phyloP scores from a whole-genome alignment of 257 asterid species.

The Scutellaria baicalensis region DNA sequence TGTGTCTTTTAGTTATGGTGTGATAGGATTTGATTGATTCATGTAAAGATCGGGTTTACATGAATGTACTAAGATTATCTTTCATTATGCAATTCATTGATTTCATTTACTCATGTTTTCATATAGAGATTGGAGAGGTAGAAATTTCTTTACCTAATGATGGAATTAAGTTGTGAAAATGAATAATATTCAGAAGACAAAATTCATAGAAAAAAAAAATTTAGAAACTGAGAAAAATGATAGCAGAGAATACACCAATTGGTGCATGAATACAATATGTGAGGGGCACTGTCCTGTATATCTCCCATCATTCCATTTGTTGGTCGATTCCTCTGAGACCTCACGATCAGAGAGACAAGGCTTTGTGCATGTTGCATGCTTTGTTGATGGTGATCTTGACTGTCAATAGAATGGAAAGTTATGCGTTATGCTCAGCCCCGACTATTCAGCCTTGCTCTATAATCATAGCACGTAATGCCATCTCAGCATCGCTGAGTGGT shows the following conservation, averaged over 20 bases:
- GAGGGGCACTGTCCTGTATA: too few relatives aligned
- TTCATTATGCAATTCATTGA: background rate
- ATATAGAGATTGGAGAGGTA: background rate
- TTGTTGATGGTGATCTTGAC: background rate
- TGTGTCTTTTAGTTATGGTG: background rate
- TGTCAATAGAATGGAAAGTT: background rate
- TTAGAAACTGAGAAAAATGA: background rate
- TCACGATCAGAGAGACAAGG: background rate
- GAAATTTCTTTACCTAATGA: background rate
- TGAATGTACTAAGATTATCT: constrained; percentile 1
- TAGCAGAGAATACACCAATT: background rate
- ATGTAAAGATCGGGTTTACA: constrained; percentile 26
- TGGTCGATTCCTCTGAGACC: background rate
- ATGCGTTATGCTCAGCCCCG: background rate
- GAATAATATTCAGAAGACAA: background rate
- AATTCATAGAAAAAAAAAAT: background rate
- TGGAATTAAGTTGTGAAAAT: background rate
- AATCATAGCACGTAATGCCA: constrained; percentile 48
- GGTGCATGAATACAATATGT: background rate
- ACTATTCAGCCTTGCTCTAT: constrained; percentile 21
- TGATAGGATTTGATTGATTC: constrained; percentile 5
- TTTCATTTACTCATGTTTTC: background rate
- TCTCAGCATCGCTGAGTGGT: constrained; percentile 73
- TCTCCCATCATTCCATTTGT: too few relatives aligned
- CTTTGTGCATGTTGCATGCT: background rate